These are phyloP conservation scores for Urochloa ruziziensis DNA, from an alignment of 176 grass and related monocot species.

Conservation along the genomic window DNA sequence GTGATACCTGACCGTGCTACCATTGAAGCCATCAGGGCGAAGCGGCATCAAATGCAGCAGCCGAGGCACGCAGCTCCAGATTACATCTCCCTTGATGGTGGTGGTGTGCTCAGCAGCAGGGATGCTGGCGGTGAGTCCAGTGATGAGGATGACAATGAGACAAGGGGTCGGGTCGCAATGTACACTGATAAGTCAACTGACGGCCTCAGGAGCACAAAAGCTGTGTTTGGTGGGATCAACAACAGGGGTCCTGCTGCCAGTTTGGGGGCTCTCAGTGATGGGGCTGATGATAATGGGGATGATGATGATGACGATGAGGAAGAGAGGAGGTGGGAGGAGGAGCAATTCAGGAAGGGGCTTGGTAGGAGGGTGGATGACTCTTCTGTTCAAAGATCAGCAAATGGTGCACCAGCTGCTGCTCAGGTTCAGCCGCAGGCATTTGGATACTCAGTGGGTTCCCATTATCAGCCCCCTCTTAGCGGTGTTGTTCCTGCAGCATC, in stretches of 20 bases:
- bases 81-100: constrained; percentile 87
- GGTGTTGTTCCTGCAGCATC: constrained; percentile 29
- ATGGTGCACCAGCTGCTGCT: constrained; percentile 27
- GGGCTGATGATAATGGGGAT: constrained; percentile 38
- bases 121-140: constrained; percentile 60
- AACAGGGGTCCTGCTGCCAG: constrained; percentile 43
- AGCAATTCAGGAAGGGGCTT: constrained; percentile 83
- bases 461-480: constrained; percentile 34
- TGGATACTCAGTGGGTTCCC: constrained; percentile 21
- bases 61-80: constrained; percentile 71
- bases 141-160: constrained; percentile 85
- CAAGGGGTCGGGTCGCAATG: constrained; percentile 62
- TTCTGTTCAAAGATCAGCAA: constrained; percentile 47
- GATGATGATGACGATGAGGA: constrained; percentile 77
- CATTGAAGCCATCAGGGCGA: constrained; percentile 84
- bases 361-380: constrained; percentile 66
- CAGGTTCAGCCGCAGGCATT: constrained; percentile 51
- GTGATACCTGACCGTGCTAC: constrained; percentile 74
- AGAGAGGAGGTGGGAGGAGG: constrained; percentile 97
- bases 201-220: constrained; percentile 40
- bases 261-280: constrained; percentile 34
- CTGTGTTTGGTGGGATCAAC: constrained; percentile 54
- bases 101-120: constrained; percentile 68
- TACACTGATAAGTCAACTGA: constrained; percentile 48
- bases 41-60: constrained; percentile 81